A percentile compares a stretch with the other conserved stretches of the same genome.
These are phyloP conservation scores for Mycena epipterygia DNA, from an alignment of 768 basidiomycete genomes.

Conservation along the genomic window DNA sequence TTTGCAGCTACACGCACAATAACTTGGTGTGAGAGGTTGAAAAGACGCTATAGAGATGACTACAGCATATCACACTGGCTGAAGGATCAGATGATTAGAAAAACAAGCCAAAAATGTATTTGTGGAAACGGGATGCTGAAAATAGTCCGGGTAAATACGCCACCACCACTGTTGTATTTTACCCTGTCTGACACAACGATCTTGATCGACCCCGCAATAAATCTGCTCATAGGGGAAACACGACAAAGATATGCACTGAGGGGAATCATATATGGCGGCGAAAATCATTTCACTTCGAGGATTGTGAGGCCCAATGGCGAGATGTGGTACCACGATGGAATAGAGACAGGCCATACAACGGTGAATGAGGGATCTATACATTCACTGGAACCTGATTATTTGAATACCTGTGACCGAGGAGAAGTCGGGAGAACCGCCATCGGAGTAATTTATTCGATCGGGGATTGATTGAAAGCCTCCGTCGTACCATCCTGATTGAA, in stretches of 20 bases:
- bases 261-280: neutral
- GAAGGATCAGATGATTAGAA: neutral
- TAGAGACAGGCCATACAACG: too few relatives aligned
- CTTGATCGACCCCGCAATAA: neutral
- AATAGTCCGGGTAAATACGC: neutral
- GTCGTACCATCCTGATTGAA: too few relatives aligned
- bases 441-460: too few relatives aligned
- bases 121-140: neutral
- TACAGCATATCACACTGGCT: neutral
- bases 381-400: too few relatives aligned
- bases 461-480: too few relatives aligned
- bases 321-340: neutral
- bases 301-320: neutral
- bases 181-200: neutral
- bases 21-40: neutral
- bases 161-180: neutral
- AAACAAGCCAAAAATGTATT: neutral
- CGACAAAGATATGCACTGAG: neutral
- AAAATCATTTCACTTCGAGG: neutral
- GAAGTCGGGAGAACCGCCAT: too few relatives aligned
- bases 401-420: too few relatives aligned
- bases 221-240: neutral
- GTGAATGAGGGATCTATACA: too few relatives aligned
- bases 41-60: neutral
- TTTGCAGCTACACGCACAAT: neutral